A percentile compares a stretch with the other conserved stretches of the same genome.
Conservation (phyloP, 495 filamentous ascomycete species). For the Paragyromitra xinjiangensis region DNA sequence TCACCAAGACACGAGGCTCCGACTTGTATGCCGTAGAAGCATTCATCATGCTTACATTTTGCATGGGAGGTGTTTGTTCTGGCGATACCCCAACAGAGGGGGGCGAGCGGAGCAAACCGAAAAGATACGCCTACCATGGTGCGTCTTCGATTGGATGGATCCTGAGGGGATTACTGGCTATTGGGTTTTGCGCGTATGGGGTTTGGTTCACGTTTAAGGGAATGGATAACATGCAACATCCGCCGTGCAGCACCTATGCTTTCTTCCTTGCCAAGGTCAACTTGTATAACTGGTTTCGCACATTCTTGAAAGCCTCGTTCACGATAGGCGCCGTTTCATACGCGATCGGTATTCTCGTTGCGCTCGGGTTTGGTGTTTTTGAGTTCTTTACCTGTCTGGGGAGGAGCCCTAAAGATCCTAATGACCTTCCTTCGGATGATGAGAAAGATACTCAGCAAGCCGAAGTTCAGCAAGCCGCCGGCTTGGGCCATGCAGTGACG, state of each 20-base stretch:
- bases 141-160: constrained; percentile 9
- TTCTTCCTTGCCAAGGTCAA: constrained; percentile 42
- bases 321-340: not conserved
- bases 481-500: too few species aligned
- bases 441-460: not conserved
- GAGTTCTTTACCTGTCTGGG: not conserved
- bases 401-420: not conserved
- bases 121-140: constrained; percentile 15
- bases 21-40: constrained; percentile 46
- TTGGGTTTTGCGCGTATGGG: constrained; percentile 42
- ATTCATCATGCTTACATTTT: constrained; percentile 52
- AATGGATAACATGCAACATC: constrained; percentile 45
- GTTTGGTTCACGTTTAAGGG: constrained; percentile 47
- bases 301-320: constrained; percentile 31
- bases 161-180: constrained; percentile 5
- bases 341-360: constrained; percentile 3
- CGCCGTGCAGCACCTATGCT: constrained; percentile 33
- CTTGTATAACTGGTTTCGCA: constrained; percentile 47
- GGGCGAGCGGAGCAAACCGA: not conserved
- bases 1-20: constrained; percentile 46
- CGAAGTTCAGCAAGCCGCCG: not conserved
- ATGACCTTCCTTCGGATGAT: not conserved
- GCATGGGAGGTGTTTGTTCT: constrained; percentile 49
- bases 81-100: not conserved
- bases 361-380: not conserved